These are phyloP conservation scores for Monosporascus ibericus DNA, from an alignment of 2,329 filamentous ascomycete genomes.

Conservation along the genomic window DNA sequence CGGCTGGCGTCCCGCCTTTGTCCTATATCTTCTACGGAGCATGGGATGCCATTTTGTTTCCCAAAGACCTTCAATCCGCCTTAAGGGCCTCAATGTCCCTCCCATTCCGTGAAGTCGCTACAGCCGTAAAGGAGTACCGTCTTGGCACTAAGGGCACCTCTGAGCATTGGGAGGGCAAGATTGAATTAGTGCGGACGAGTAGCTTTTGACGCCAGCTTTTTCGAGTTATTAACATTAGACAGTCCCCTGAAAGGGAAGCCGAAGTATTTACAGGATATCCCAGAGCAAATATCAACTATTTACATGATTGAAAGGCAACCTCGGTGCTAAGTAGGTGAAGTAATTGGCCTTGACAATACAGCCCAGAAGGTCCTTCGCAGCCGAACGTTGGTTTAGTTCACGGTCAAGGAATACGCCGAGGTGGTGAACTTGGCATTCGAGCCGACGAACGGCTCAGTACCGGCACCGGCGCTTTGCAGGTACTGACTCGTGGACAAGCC, in stretches of 20 bases:
- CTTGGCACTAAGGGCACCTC: slow-evolving; percentile 17
- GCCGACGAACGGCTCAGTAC: slow-evolving; percentile 46
- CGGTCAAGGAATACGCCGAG: slow-evolving; percentile 1
- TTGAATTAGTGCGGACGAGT: slow-evolving; percentile 20
- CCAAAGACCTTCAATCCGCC: slow-evolving; percentile 15
- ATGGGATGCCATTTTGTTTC: slow-evolving; percentile 44
- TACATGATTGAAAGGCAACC: neutral
- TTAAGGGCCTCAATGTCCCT: slow-evolving; percentile 3
- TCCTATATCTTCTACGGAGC: slow-evolving; percentile 43
- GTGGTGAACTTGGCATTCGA: slow-evolving; percentile 38
- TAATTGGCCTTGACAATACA: too few relatives aligned
- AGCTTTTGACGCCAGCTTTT: slow-evolving; percentile 12
- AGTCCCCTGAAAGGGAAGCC: neutral
- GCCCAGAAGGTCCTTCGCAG: too few relatives aligned
- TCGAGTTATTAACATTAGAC: slow-evolving; percentile 17
- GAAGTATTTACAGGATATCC: neutral
- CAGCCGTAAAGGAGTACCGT: slow-evolving; percentile 24
- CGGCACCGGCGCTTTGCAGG: slow-evolving; percentile 42
- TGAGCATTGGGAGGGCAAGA: slow-evolving; percentile 23
- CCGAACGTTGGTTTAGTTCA: neutral
- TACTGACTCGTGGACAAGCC: slow-evolving; percentile 41
- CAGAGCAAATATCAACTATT: neutral
- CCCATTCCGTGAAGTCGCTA: slow-evolving; percentile 20
- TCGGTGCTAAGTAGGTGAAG: too few relatives aligned
- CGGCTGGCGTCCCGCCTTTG: slow-evolving; percentile 41